Base-by-base conservation (phyloP, 345 rosid species). In the Kernera saxatilis region DNA sequence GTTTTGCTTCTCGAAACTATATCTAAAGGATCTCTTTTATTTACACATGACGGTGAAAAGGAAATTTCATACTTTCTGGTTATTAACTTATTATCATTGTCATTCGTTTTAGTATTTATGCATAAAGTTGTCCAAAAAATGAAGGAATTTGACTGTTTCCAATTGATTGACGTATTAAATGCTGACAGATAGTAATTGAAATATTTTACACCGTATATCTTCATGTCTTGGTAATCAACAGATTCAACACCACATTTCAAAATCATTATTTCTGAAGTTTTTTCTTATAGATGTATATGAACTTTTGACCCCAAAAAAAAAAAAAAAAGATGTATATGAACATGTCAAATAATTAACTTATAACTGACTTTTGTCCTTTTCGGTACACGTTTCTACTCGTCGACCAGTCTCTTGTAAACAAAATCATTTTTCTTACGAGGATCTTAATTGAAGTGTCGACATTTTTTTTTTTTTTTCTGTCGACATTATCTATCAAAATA, bases 301-400 rank as follows among this genome's bases (percentile, higher is more conserved):
- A n/a, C n/a, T n/a, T n/a, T n/a, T n/a, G n/a, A n/a, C n/a, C n/a
- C n/a, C n/a, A n/a, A n/a, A n/a, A n/a, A n/a, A n/a, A n/a, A n/a
- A n/a, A n/a, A n/a, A n/a, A n/a, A n/a, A n/a, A n/a, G n/a, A n/a
- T n/a, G n/a, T n/a, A n/a, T n/a, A n/a, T n/a, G n/a, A n/a, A n/a
- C n/a, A n/a, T 27, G n/a, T 49, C 26, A 19, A 25, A 64, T 21
- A 40, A 41, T 22, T 39, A 14, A 55, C 39, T 49, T 45, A 59
- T 19, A 39, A 66, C 64, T 7, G 60, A 8, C 15, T 10, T 60
- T 75, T 61, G 64, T 51, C 74, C 19, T 22, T 55, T 35, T 43
- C 36, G 52, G 14, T 43, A 52, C 78, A 69, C 70, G 64, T 75
- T 67, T 74, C 46, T 37, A 49, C 53, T 58, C 45, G 67, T 66